Percentiles rank a stretch among this genome's conserved stretches.
Evolutionary conservation across 805 yeast species (phyloP).

Genomic region (Candida sakaeoensis): DNA sequence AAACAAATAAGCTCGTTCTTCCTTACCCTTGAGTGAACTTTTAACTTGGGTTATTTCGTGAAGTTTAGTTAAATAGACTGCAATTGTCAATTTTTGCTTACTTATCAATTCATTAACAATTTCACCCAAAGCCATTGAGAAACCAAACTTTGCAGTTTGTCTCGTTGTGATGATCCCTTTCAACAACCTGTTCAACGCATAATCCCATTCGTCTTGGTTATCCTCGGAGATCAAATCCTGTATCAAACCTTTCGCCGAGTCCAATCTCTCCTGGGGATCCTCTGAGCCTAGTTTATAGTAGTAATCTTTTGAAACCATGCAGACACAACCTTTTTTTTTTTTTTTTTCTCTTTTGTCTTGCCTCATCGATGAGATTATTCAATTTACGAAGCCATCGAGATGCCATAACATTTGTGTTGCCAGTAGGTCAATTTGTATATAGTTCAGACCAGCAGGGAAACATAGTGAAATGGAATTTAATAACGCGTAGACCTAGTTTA

Average conservation of each 20-base stretch:
- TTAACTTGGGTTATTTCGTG: conserved; percentile 32
- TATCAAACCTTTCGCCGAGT: conserved; percentile 65
- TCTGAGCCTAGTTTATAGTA: conserved; percentile 79
- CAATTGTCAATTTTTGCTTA: conserved; percentile 30
- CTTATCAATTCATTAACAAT: conserved; percentile 38
- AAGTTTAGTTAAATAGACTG: conserved; percentile 33
- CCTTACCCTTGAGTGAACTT: conserved; percentile 64
- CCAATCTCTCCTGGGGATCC: conserved; percentile 63
- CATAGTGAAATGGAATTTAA: conserved; percentile 62
- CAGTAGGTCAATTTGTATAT: conserved; percentile 2
- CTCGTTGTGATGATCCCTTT: conserved; percentile 80
- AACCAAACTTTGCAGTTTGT: conserved; percentile 83
- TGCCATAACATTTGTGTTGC: conserved; percentile 14
- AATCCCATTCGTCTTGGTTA: conserved; percentile 64
- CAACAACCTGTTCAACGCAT: conserved; percentile 73
- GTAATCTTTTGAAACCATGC: conserved; percentile 66
- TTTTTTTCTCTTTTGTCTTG: neutral
- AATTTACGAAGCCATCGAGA: conserved; percentile 21
- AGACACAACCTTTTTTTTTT: neutral
- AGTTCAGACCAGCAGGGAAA: conserved; percentile 38
- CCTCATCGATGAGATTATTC: conserved; percentile 10
- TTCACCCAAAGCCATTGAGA: conserved; percentile 83
- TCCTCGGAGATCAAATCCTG: conserved; percentile 49
- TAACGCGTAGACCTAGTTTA: conserved; percentile 50
- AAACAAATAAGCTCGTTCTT: conserved; percentile 73